phyloP scores from a whole-genome alignment of 1,284 basidiomycete species.

The Abortiporus biennis region DNA sequence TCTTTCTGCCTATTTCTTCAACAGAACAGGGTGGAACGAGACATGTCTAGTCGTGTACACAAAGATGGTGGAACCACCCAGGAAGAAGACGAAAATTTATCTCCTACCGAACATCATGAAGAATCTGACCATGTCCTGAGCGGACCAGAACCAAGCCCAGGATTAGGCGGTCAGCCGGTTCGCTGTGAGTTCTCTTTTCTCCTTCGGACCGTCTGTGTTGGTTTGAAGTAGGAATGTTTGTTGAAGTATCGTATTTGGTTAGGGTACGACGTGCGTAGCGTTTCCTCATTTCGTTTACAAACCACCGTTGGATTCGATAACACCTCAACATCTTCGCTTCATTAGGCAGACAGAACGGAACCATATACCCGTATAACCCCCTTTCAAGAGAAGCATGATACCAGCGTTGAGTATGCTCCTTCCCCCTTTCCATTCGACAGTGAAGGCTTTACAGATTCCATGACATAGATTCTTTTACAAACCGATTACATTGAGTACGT shows the following conservation, averaged over 20 bases:
- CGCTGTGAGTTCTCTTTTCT: constrained; percentile 21
- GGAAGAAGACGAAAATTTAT: constrained; percentile 9
- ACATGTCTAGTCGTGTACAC: too few relatives aligned
- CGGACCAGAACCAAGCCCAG: constrained; percentile 19
- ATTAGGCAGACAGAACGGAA: constrained; percentile 73
- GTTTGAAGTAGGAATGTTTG: constrained; percentile 3
- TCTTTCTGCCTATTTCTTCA: too few relatives aligned
- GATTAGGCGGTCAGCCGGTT: constrained; percentile 22
- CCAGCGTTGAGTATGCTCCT: constrained; percentile 65
- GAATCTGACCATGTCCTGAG: constrained; percentile 18
- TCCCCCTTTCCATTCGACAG: constrained; percentile 5
- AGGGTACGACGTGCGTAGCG: constrained; percentile 26
- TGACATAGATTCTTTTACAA: constrained; percentile 71
- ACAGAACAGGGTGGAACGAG: too few relatives aligned
- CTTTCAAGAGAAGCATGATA: constrained; percentile 77
- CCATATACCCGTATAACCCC: constrained; percentile 74
- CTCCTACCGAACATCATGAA: constrained; percentile 15
- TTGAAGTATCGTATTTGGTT: neutral
- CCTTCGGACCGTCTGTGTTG: neutral
- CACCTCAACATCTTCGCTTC: neutral
- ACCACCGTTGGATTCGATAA: neutral
- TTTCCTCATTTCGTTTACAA: neutral
- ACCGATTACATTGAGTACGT: constrained; percentile 68
- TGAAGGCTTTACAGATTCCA: neutral
- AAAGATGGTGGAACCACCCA: too few relatives aligned